Conservation (phyloP, 2,329 filamentous ascomycete species). For the Microcyclosporella mali region DNA sequence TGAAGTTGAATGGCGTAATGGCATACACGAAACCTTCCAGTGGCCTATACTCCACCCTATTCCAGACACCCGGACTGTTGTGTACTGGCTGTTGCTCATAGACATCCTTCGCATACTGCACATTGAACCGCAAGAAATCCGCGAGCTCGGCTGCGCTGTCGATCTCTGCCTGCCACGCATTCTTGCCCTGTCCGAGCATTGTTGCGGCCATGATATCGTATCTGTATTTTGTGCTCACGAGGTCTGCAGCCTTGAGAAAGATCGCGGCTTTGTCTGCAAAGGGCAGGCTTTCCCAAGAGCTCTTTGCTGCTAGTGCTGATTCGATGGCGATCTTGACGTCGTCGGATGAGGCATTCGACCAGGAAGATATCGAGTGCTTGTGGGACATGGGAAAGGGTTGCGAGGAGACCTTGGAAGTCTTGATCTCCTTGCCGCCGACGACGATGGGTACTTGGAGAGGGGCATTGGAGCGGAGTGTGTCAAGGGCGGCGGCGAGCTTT, state of each 20-base stretch:
- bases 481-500: constrained; percentile 67
- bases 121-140: constrained; percentile 87
- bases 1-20: constrained; percentile 94
- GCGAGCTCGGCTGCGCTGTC: constrained; percentile 86
- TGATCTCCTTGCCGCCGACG: constrained; percentile 64
- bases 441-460: constrained; percentile 76
- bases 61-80: constrained; percentile 81
- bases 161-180: constrained; percentile 98
- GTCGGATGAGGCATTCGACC: constrained; percentile 70
- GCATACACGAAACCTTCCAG: constrained; percentile 95
- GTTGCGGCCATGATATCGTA: constrained; percentile 96
- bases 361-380: constrained; percentile 67
- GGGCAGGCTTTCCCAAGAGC: constrained; percentile 75
- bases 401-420: constrained; percentile 56
- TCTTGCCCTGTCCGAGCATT: constrained; percentile 96
- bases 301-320: constrained; percentile 77
- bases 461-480: constrained; percentile 59
- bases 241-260: constrained; percentile 91
- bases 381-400: constrained; percentile 84
- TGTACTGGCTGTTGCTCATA: constrained; percentile 82
- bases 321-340: constrained; percentile 78
- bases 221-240: constrained; percentile 85
- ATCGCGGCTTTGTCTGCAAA: constrained; percentile 88
- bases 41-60: constrained; percentile 80
- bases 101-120: constrained; percentile 85